Conservation (phyloP, 2,329 filamentous ascomycete genomes). For the Aureobasidium vineae region DNA sequence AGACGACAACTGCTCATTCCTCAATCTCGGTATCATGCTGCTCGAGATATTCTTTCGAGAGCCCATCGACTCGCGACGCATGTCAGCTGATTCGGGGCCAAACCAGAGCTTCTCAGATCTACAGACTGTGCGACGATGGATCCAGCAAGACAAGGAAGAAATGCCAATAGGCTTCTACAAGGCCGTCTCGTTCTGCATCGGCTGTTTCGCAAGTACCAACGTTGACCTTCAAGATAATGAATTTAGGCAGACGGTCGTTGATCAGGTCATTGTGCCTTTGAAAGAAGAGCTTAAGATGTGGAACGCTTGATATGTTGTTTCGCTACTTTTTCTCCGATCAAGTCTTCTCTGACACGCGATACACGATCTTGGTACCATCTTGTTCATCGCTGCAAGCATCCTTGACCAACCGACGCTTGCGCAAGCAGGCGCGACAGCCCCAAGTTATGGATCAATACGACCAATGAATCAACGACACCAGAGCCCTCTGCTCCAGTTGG, state of each 20-base stretch:
- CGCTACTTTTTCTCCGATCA: not conserved
- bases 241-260: not conserved
- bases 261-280: conserved; percentile 2
- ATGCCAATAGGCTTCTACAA: conserved; percentile 2
- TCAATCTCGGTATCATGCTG: conserved; percentile 3
- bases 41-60: conserved; percentile 5
- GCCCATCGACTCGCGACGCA: not conserved
- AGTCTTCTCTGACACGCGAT: not conserved
- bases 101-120: conserved; percentile 5
- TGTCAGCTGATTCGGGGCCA: not conserved
- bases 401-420: too few species aligned
- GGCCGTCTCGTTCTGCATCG: not conserved
- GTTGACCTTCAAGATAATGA: not conserved
- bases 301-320: not conserved
- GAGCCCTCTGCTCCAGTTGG: too few species aligned
- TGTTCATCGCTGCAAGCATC: too few species aligned
- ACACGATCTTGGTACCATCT: not conserved
- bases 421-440: too few species aligned
- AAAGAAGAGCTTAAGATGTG: not conserved
- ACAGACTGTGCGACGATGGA: not conserved
- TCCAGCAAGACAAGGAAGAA: conserved; percentile 5
- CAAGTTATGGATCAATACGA: too few species aligned
- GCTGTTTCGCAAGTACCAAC: not conserved
- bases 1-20: conserved; percentile 4
- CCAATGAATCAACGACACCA: too few species aligned